Evolutionary conservation across 257 asterid genomes (phyloP), one percentile per base, ranked within the genome.

Genomic region (Gynochthodes officinalis): DNA sequence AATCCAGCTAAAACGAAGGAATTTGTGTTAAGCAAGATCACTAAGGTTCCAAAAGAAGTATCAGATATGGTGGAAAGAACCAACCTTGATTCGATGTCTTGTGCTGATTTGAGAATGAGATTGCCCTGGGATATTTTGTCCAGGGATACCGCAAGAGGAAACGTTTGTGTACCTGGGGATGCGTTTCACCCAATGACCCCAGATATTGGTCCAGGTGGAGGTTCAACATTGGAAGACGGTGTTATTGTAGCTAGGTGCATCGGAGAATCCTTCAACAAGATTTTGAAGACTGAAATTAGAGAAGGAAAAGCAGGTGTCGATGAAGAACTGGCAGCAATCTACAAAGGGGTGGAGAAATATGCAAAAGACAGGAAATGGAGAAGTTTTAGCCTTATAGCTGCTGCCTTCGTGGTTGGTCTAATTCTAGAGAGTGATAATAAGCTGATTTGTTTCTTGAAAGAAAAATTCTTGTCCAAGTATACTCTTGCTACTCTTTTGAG

Each of bases 21-120:
- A 64, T 64, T 64, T n/a, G 69, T 64, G 50, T 28, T 64, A 64
- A 40, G 33, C 69, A 64, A 64, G 69, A 64, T 39, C 33, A 19
- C 16, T 14, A 39, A 64, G 10, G 33, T 27, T 37, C 27, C 69
- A n/a, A 64, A 64, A 4, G 69, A 39, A 7, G 69, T 64, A 39
- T 27, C 28, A 39, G 69, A 64, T n/a, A 64, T 64, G 3, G 69
- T 23, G 16, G 69, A 39, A 64, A 64, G n/a, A 39, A 64, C 69
- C n/a, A 40, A 4, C 35, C 53, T 39, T 40, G 35, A 64, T 37
- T 19, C 52, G 12, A 64, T 64, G 52, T 64, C 69, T 7, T 39
- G 32, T 7, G 53, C 69, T 27, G 35, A 39, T 13, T 23, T 64
- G n/a, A 64, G n/a, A 16, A 39, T 64, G 69, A 64, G 69, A 64